These are phyloP conservation scores for Aspergillus sp. DNA, from an alignment of 2,329 filamentous ascomycete species.

Conservation along the genomic window DNA sequence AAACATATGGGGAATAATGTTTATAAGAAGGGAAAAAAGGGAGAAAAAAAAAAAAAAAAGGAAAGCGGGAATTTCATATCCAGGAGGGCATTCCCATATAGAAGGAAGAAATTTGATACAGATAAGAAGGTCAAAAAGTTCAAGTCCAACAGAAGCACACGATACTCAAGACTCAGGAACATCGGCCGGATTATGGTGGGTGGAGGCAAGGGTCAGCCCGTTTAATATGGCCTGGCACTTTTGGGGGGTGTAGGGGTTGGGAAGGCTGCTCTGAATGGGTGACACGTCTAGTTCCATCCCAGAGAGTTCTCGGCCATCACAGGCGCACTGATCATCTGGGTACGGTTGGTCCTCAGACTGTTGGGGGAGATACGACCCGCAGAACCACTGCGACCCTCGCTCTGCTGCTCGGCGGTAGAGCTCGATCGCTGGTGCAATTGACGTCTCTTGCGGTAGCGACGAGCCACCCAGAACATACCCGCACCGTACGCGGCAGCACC, in stretches of 20 bases:
- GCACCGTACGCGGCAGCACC: conserved; percentile 82
- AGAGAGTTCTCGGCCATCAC: conserved; percentile 91
- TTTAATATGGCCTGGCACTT: too few species aligned
- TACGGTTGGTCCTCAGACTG: conserved; percentile 60
- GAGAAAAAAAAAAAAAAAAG: conserved; percentile 13
- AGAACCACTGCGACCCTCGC: conserved; percentile 48
- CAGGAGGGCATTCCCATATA: too few species aligned
- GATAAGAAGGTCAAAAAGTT: conserved; percentile 14
- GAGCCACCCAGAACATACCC: conserved; percentile 88
- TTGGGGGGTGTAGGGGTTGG: too few species aligned
- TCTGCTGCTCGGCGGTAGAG: conserved; percentile 61
- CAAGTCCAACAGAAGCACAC: conserved; percentile 10
- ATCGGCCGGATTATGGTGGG: background rate
- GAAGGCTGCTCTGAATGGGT: too few species aligned
- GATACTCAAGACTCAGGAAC: background rate
- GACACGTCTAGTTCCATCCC: conserved; percentile 67
- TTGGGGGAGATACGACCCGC: conserved; percentile 43
- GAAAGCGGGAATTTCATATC: background rate
- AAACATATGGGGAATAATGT: conserved; percentile 32
- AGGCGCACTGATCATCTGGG: conserved; percentile 74
- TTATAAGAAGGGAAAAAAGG: too few species aligned
- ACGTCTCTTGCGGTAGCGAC: conserved; percentile 81
- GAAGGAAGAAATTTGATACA: conserved; percentile 14
- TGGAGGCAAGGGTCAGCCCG: too few species aligned
- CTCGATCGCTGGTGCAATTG: conserved; percentile 67